Percentiles rank a stretch among this genome's conserved stretches.
phyloP scores from a whole-genome alignment of 2,329 filamentous ascomycete species.

The Aspergillus fumigatiaffinis region DNA sequence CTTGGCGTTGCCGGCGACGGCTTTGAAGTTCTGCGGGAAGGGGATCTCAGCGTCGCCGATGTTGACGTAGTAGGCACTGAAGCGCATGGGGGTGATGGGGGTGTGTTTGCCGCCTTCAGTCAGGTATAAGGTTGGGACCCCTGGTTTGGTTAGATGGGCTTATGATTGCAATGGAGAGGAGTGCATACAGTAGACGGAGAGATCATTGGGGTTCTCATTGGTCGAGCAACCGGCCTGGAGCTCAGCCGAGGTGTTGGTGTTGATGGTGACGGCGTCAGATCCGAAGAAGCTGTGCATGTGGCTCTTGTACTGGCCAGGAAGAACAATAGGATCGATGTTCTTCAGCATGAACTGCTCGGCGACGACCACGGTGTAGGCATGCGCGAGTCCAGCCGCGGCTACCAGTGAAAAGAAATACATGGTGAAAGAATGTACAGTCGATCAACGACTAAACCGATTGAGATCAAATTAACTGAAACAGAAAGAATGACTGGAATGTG shows the following conservation, averaged over 20 bases:
- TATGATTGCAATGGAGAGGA: background rate
- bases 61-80: constrained; percentile 16
- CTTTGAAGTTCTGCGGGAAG: constrained; percentile 11
- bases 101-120: background rate
- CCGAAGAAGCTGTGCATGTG: constrained; percentile 22
- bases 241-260: constrained; percentile 13
- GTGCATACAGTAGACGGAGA: constrained; percentile 15
- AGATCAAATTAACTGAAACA: too few relatives aligned
- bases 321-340: constrained; percentile 16
- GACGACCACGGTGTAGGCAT: background rate
- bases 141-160: background rate
- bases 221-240: constrained; percentile 12
- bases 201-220: constrained; percentile 14
- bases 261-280: constrained; percentile 13
- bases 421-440: background rate
- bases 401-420: background rate
- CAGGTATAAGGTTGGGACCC: constrained; percentile 14
- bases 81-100: constrained; percentile 8
- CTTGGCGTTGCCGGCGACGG: constrained; percentile 7
- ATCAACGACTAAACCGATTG: background rate
- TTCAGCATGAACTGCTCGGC: constrained; percentile 12
- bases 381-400: background rate
- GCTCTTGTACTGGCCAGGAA: constrained; percentile 12
- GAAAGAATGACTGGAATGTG: background rate
- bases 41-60: constrained; percentile 13